A percentile compares a stretch with the other conserved stretches of the same genome.
Conservation (phyloP, 2,329 filamentous ascomycete genomes). For the Colletotrichum tamarilloi region DNA sequence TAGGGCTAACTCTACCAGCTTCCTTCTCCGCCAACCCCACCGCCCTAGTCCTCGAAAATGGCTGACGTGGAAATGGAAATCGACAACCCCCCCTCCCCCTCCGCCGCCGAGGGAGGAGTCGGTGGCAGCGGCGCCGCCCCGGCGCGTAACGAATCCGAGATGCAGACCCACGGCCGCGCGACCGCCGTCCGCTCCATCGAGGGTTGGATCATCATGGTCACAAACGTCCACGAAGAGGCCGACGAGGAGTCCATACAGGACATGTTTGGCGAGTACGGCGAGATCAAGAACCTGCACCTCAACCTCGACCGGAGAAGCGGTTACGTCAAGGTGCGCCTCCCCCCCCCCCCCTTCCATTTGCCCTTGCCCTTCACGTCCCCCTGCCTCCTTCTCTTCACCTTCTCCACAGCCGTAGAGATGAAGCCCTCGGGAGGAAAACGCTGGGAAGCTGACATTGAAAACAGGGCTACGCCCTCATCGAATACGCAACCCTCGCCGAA, state of each 20-base stretch:
- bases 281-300: constrained; percentile 88
- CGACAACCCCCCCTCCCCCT: constrained; percentile 53
- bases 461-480: constrained; percentile 86
- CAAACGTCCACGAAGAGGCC: constrained; percentile 89
- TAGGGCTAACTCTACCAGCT: no score
- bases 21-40: neutral
- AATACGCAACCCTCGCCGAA: constrained; percentile 83
- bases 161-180: constrained; percentile 79
- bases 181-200: constrained; percentile 88
- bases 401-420: neutral
- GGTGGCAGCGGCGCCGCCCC: constrained; percentile 49
- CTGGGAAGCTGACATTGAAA: neutral
- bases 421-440: neutral
- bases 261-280: constrained; percentile 84
- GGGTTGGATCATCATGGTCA: constrained; percentile 89
- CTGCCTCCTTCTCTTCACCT: no score
- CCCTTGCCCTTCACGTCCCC: no score
- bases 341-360: no score
- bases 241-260: constrained; percentile 86
- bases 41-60: constrained; percentile 48
- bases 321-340: constrained; percentile 78
- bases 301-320: constrained; percentile 86
- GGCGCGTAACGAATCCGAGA: constrained; percentile 67
- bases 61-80: constrained; percentile 70
- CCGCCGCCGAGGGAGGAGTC: constrained; percentile 41